phyloP scores from a whole-genome alignment of 441 rosid species.

The Biscutella laevigata region DNA sequence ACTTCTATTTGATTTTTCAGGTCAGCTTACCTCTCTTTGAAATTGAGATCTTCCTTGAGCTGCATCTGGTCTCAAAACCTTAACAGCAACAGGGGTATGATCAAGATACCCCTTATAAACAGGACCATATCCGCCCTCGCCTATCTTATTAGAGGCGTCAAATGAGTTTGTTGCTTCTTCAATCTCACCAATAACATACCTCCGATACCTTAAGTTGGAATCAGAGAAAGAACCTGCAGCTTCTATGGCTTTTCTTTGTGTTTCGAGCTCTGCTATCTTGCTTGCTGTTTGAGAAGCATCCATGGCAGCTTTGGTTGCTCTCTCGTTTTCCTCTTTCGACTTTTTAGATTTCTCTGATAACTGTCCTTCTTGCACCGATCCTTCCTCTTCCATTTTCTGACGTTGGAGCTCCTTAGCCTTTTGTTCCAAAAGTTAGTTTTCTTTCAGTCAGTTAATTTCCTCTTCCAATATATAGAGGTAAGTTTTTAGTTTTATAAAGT shows the following conservation, averaged over 20 bases:
- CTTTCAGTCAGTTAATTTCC: too few relatives aligned
- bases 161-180: constrained; percentile 49
- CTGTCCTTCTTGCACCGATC: constrained; percentile 33
- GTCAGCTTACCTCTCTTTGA: constrained; percentile 45
- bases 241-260: constrained; percentile 31
- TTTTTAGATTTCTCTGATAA: constrained; percentile 39
- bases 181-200: constrained; percentile 47
- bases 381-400: constrained; percentile 38
- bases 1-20: not conserved
- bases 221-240: constrained; percentile 15
- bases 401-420: constrained; percentile 54
- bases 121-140: constrained; percentile 71
- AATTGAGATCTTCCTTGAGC: constrained; percentile 66
- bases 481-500: not conserved
- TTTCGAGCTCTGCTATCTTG: constrained; percentile 39
- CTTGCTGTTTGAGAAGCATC: constrained; percentile 43
- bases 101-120: constrained; percentile 51
- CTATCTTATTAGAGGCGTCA: constrained; percentile 36
- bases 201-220: constrained; percentile 33
- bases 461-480: not conserved
- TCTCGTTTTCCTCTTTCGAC: constrained; percentile 38
- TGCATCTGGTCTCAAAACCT: constrained; percentile 62
- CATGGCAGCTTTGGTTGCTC: constrained; percentile 37
- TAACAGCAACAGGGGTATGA: constrained; percentile 54
- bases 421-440: not conserved